phyloP scores from a whole-genome alignment of 2,329 filamentous ascomycete genomes.

The Aspergillus candidus region DNA sequence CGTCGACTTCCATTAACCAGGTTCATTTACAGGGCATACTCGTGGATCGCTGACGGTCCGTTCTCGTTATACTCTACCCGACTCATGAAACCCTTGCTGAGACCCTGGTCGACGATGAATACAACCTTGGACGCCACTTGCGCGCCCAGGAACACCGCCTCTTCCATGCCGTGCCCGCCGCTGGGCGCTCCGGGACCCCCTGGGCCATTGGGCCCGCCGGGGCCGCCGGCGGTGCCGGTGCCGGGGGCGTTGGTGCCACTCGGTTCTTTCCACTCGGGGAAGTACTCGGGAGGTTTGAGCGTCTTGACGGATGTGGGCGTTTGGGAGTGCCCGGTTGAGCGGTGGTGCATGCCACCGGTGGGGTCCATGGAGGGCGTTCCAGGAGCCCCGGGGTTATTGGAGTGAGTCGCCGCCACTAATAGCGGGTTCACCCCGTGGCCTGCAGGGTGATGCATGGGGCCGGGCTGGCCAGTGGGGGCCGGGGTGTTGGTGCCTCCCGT shows the following conservation, averaged over 20 bases:
- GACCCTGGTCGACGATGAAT: slow-evolving; percentile 62
- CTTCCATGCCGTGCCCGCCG: slow-evolving; percentile 56
- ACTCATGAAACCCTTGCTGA: slow-evolving; percentile 63
- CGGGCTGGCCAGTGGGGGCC: slow-evolving; percentile 37
- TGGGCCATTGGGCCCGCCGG: slow-evolving; percentile 39
- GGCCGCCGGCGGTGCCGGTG: slow-evolving; percentile 17
- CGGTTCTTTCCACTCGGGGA: slow-evolving; percentile 83
- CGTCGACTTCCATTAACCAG: slow-evolving; percentile 7
- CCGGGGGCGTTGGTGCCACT: slow-evolving; percentile 33
- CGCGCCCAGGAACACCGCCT: slow-evolving; percentile 78
- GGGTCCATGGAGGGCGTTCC: slow-evolving; percentile 35
- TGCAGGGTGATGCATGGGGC: slow-evolving; percentile 51
- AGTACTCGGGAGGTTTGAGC: slow-evolving; percentile 72
- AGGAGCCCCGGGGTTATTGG: slow-evolving; percentile 31
- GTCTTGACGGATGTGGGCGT: slow-evolving; percentile 81
- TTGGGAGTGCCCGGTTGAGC: slow-evolving; percentile 60
- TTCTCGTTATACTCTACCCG: slow-evolving; percentile 63
- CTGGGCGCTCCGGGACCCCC: slow-evolving; percentile 18
- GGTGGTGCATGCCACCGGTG: slow-evolving; percentile 39
- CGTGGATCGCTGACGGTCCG: slow-evolving; percentile 59
- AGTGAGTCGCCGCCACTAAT: slow-evolving; percentile 74
- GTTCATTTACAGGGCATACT: slow-evolving; percentile 38
- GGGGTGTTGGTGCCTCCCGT: slow-evolving; percentile 90
- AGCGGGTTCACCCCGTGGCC: slow-evolving; percentile 74
- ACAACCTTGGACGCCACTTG: slow-evolving; percentile 76